Evolutionary conservation across 2,329 filamentous ascomycete genomes (phyloP), one percentile per base, ranked within the genome.

Genomic region (Ophiostoma populinum): DNA sequence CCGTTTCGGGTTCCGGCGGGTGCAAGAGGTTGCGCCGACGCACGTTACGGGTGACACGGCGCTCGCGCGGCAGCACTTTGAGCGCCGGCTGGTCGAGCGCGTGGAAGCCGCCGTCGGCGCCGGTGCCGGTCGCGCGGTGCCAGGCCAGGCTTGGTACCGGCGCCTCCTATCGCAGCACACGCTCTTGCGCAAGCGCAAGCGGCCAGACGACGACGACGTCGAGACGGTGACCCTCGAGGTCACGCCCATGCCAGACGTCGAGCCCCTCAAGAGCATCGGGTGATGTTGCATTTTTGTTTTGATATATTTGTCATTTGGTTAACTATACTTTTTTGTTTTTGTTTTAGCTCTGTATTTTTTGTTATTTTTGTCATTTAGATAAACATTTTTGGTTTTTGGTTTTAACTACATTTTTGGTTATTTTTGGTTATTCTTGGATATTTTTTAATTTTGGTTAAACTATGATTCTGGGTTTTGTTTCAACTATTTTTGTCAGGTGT

Each of bases 11-110:
- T 40, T 48, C 6, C 39, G 45, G 1, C 43, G 46, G 11, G 20
- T 40, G 45, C 7, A 40, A 38, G 18, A 51, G 46, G 32, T 41
- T 48, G 3, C 40, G 41, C 1, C 51, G 7, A 20, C 48, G 8
- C 59, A 52, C 40, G 49, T 49, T 3, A 48, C 54, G 34, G 58
- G 55, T 3, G 58, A 61, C 21, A 58, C 57, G 10, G 43, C 49
- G 20, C 40, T 51, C 37, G 55, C 60, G 46, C 45, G 51, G 35
- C 43, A 45, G 43, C 38, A 33, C 19, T 26, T 55, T 5, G 34
- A 45, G 37, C 37, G 42, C 6, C 22, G 40, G 2, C 36, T 51
- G 17, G 46, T 42, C 7, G 34, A 40, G 3, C 40, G 38, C 26
- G 43, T 48, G 12, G 41, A 42, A 5, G 20, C 20, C 4, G 29